A percentile compares a stretch with the other conserved stretches of the same genome.
Evolutionary conservation across 106 monocot species (phyloP).

Genomic region (Ottelia alismoides): DNA sequence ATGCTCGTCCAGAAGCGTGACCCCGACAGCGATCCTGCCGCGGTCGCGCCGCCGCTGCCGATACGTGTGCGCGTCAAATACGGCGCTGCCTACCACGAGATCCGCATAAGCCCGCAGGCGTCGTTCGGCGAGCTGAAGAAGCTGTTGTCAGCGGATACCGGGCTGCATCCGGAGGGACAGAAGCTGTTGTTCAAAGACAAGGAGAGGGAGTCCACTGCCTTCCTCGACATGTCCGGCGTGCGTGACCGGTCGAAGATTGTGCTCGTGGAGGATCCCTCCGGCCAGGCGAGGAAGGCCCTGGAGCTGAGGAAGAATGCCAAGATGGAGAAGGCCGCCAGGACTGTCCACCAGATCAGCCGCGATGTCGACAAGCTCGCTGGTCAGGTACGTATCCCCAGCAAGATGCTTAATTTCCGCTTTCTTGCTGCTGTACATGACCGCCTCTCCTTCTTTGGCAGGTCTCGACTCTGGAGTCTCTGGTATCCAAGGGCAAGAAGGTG

Average conservation of each 20-base stretch:
- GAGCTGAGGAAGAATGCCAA: constrained; percentile 48
- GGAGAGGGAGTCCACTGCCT: constrained; percentile 56
- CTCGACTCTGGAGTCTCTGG: too few relatives aligned
- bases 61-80: constrained; percentile 71
- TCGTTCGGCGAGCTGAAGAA: constrained; percentile 88
- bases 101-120: too few relatives aligned
- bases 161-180: constrained; percentile 69
- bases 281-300: constrained; percentile 47
- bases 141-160: constrained; percentile 45
- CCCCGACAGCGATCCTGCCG: too few relatives aligned
- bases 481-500: constrained; percentile 47
- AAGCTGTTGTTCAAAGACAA: constrained; percentile 71
- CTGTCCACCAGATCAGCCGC: too few relatives aligned
- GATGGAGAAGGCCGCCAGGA: too few relatives aligned
- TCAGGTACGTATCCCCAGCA: too few relatives aligned
- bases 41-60: too few relatives aligned
- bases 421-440: too few relatives aligned
- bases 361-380: constrained; percentile 49
- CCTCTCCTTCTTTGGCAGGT: constrained; percentile 36
- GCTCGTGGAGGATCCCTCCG: constrained; percentile 46
- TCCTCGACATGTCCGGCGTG: constrained; percentile 57
- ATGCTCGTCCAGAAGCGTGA: too few relatives aligned
- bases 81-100: constrained; percentile 43
- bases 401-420: too few relatives aligned
- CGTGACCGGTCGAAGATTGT: too few relatives aligned